These are phyloP conservation scores for Penicillium capsulatum DNA, from an alignment of 2,329 filamentous ascomycete genomes.

Conservation along the genomic window DNA sequence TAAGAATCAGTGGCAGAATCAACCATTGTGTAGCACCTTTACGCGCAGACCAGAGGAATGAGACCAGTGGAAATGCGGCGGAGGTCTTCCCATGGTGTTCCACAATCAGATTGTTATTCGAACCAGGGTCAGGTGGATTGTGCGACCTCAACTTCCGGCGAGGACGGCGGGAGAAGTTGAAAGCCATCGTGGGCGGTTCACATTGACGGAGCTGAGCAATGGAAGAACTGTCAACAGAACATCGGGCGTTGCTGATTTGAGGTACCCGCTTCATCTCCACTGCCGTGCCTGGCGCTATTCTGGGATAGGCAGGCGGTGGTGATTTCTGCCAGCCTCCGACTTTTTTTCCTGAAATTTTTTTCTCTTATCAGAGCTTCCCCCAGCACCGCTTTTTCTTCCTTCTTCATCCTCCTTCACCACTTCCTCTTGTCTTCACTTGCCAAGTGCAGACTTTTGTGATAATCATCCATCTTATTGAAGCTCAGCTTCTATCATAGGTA, in stretches of 20 bases:
- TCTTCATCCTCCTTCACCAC: slow-evolving; percentile 19
- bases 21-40: slow-evolving; percentile 85
- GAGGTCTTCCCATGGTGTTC: slow-evolving; percentile 46
- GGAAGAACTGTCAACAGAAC: not conserved
- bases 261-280: slow-evolving; percentile 21
- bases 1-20: slow-evolving; percentile 78
- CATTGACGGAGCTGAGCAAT: too few species aligned
- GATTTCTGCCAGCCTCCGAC: slow-evolving; percentile 29
- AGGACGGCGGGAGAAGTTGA: slow-evolving; percentile 38
- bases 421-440: slow-evolving; percentile 6
- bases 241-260: slow-evolving; percentile 1
- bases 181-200: slow-evolving; percentile 26
- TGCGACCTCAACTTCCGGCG: slow-evolving; percentile 48
- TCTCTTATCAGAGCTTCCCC: slow-evolving; percentile 30
- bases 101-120: slow-evolving; percentile 42
- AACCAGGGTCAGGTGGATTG: slow-evolving; percentile 31
- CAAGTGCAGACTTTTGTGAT: too few species aligned
- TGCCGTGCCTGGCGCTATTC: slow-evolving; percentile 17
- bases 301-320: slow-evolving; percentile 25
- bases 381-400: slow-evolving; percentile 20
- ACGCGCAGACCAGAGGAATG: slow-evolving; percentile 91
- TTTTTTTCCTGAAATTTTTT: slow-evolving; percentile 27
- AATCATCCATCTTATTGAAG: not conserved
- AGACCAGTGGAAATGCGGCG: slow-evolving; percentile 82
- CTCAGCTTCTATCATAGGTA: slow-evolving; percentile 17